These are phyloP conservation scores for Penicillium chermesinum DNA, from an alignment of 495 filamentous ascomycete genomes.

Conservation along the genomic window DNA sequence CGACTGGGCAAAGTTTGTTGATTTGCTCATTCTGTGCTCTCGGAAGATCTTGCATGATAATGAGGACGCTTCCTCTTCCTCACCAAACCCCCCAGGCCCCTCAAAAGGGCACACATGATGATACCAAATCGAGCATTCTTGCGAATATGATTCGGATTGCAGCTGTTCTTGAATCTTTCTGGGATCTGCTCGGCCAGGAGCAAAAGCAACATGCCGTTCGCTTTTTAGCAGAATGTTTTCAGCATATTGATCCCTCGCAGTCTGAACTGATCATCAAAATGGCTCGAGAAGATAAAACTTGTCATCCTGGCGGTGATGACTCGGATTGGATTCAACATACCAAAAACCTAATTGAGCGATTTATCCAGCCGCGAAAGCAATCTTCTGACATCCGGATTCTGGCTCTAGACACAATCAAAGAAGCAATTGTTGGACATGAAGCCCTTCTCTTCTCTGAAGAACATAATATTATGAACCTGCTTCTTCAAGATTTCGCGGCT, in stretches of 20 bases:
- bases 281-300: constrained; percentile 45
- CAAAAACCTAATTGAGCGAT: constrained; percentile 54
- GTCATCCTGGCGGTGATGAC: constrained; percentile 59
- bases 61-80: constrained; percentile 13
- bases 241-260: constrained; percentile 40
- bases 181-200: constrained; percentile 36
- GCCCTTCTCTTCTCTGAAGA: constrained; percentile 30
- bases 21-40: constrained; percentile 63
- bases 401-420: constrained; percentile 62
- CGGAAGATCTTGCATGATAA: constrained; percentile 42
- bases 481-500: constrained; percentile 40
- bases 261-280: constrained; percentile 39
- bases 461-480: constrained; percentile 33
- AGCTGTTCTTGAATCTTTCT: constrained; percentile 34
- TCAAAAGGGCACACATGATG: constrained; percentile 26
- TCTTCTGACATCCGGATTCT: constrained; percentile 61
- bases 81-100: constrained; percentile 20
- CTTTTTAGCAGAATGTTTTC: constrained; percentile 35
- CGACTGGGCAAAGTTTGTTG: constrained; percentile 30
- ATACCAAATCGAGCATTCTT: constrained; percentile 36
- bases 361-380: constrained; percentile 60
- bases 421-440: constrained; percentile 54
- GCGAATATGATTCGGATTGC: constrained; percentile 37
- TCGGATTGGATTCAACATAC: constrained; percentile 65
- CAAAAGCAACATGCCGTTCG: constrained; percentile 35